Percentiles rank a stretch among this genome's conserved stretches.
phyloP scores from a whole-genome alignment of 495 filamentous ascomycete genomes.

The Thozetella sp. region DNA sequence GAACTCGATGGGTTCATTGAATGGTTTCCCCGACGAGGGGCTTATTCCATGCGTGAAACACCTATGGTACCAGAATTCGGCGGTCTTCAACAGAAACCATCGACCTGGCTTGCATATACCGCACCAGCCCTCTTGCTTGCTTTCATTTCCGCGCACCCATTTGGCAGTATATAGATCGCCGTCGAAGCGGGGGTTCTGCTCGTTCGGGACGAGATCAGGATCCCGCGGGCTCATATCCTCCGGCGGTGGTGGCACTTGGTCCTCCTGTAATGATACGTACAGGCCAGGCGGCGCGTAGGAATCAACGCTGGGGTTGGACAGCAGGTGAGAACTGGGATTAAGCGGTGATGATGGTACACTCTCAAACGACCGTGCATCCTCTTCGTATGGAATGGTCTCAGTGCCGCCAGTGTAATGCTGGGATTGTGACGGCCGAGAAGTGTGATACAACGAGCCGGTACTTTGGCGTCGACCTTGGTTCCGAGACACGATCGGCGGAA shows the following conservation, averaged over 20 bases:
- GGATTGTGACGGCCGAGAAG: not conserved
- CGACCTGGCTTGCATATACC: constrained; percentile 81
- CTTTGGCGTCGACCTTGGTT: not conserved
- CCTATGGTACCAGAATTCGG: constrained; percentile 86
- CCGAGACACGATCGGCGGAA: not conserved
- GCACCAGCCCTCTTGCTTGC: constrained; percentile 84
- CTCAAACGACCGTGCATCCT: constrained; percentile 52
- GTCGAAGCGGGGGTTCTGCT: constrained; percentile 74
- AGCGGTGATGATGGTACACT: constrained; percentile 58
- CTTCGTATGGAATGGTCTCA: not conserved
- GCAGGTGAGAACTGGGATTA: constrained; percentile 57
- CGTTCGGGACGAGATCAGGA: constrained; percentile 67
- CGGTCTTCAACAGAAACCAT: constrained; percentile 82
- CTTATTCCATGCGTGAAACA: constrained; percentile 81
- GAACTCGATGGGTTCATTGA: constrained; percentile 71
- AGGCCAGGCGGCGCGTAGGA: constrained; percentile 71
- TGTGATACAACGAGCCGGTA: not conserved
- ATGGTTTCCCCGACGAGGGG: constrained; percentile 71
- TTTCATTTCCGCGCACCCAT: constrained; percentile 79
- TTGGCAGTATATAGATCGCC: constrained; percentile 77
- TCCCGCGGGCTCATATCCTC: constrained; percentile 77
- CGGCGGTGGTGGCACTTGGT: constrained; percentile 66
- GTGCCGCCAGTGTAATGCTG: not conserved
- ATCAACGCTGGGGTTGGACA: constrained; percentile 64
- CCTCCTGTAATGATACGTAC: constrained; percentile 68